Percentiles rank a stretch among this genome's conserved stretches.
phyloP scores from a whole-genome alignment of 192 early-diverging fungal species.

The Borealophlyctis nickersoniae region DNA sequence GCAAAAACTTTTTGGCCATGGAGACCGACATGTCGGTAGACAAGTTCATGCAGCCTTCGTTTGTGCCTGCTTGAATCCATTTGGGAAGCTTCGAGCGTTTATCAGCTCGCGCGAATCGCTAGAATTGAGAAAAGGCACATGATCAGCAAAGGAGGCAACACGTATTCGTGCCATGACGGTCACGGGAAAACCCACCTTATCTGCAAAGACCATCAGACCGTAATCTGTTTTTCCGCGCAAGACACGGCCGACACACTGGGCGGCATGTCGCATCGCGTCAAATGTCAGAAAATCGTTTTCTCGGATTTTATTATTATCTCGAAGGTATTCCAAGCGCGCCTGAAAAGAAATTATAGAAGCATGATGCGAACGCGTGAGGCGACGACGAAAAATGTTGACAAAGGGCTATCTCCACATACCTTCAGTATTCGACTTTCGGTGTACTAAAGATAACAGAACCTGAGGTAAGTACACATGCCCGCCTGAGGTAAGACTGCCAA shows the following conservation, averaged over 20 bases:
- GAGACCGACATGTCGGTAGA: conserved; percentile 97
- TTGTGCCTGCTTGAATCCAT: conserved; percentile 92
- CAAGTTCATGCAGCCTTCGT: conserved; percentile 83
- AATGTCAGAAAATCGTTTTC: conserved; percentile 99
- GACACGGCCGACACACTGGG: conserved; percentile 98
- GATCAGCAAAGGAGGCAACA: too few species aligned
- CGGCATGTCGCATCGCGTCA: conserved; percentile 97
- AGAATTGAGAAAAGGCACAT: too few species aligned
- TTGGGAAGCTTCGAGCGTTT: conserved; percentile 94
- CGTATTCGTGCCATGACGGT: too few species aligned
- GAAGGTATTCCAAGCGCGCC: conserved; percentile 91
- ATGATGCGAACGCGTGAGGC: not conserved
- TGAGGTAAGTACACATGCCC: not conserved
- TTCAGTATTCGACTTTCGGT: conserved; percentile 93
- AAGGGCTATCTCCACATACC: conserved; percentile 34
- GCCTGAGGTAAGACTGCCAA: too few species aligned
- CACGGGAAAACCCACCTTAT: conserved; percentile 68
- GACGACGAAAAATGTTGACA: too few species aligned
- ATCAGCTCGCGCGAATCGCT: conserved; percentile 89
- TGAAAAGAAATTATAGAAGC: conserved; percentile 16
- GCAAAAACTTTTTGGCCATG: conserved; percentile 87
- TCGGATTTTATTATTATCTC: conserved; percentile 88
- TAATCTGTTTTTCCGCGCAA: conserved; percentile 98
- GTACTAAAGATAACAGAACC: conserved; percentile 43
- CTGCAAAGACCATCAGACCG: conserved; percentile 98